A percentile compares a stretch with the other conserved stretches of the same genome.
Evolutionary conservation across 2,329 filamentous ascomycete species (phyloP).

Genomic region (Akanthomyces dipterigenus): DNA sequence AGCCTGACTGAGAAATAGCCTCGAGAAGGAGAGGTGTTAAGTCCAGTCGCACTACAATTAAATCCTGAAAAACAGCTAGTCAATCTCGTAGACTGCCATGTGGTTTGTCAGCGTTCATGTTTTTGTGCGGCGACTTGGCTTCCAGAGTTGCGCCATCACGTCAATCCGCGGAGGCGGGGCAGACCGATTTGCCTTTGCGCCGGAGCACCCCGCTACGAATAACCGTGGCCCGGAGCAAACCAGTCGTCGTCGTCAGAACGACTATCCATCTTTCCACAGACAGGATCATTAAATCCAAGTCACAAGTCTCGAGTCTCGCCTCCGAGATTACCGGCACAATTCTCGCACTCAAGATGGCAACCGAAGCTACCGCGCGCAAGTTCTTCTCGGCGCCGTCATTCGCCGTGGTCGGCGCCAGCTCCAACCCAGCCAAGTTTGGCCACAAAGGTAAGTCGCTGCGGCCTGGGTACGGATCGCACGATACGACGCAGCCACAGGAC

Average conservation of each 20-base stretch:
- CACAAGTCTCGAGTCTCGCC: not conserved
- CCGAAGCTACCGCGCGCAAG: slow-evolving; percentile 63
- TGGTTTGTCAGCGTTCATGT: not conserved
- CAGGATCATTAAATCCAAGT: not conserved
- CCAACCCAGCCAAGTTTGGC: slow-evolving; percentile 78
- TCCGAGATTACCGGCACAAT: not conserved
- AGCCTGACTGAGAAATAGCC: too few relatives aligned
- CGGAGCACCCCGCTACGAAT: slow-evolving; percentile 6
- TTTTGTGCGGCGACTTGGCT: not conserved
- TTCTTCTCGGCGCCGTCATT: slow-evolving; percentile 79
- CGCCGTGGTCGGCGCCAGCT: slow-evolving; percentile 85
- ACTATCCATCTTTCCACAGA: not conserved
- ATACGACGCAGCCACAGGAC: not conserved
- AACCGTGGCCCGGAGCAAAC: not conserved
- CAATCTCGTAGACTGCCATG: not conserved
- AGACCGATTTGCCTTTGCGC: not conserved
- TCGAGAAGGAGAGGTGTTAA: too few relatives aligned
- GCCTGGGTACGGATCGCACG: too few relatives aligned
- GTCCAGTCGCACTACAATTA: too few relatives aligned
- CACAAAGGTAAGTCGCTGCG: slow-evolving; percentile 62
- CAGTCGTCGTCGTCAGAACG: not conserved
- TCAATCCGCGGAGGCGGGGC: slow-evolving; percentile 2
- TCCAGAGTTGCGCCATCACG: not conserved
- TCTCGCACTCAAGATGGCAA: slow-evolving; percentile 39
- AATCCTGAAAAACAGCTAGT: not conserved